Evolutionary conservation across 1,284 basidiomycete genomes (phyloP).

Genomic region (Malassezia obtusa): DNA sequence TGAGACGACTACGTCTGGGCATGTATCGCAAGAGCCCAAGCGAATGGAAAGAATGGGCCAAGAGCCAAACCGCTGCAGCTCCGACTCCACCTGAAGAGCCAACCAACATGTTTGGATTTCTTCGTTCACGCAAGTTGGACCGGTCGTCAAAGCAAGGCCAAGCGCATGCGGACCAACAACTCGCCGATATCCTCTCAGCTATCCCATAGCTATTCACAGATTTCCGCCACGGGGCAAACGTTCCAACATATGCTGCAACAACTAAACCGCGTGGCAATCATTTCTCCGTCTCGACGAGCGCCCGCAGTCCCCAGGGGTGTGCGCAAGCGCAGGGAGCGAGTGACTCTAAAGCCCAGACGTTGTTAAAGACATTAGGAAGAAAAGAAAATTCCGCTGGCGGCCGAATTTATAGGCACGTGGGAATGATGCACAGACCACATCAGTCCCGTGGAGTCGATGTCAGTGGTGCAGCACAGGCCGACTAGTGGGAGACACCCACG

Average conservation of each 20-base stretch:
- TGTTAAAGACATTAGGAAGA: conserved; percentile 11
- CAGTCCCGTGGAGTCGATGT: neutral
- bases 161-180: conserved; percentile 1
- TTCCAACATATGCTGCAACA: conserved; percentile 1
- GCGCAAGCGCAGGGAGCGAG: conserved; percentile 16
- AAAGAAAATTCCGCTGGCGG: conserved; percentile 1
- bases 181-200: conserved; percentile 6
- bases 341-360: conserved; percentile 20
- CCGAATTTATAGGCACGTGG: conserved; percentile 2
- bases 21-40: conserved; percentile 29
- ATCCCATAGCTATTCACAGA: conserved; percentile 6
- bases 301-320: conserved; percentile 16
- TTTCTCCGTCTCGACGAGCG: conserved; percentile 18
- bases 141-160: neutral
- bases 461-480: neutral
- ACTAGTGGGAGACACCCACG: neutral
- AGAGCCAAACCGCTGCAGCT: neutral
- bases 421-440: conserved; percentile 2
- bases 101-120: conserved; percentile 2
- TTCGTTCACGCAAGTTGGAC: neutral
- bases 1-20: conserved; percentile 31
- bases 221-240: conserved; percentile 6
- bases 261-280: neutral
- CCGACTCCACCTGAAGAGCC: neutral
- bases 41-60: conserved; percentile 32